Conservation (phyloP, 495 filamentous ascomycete genomes). For the Annulohypoxylon bovei region DNA sequence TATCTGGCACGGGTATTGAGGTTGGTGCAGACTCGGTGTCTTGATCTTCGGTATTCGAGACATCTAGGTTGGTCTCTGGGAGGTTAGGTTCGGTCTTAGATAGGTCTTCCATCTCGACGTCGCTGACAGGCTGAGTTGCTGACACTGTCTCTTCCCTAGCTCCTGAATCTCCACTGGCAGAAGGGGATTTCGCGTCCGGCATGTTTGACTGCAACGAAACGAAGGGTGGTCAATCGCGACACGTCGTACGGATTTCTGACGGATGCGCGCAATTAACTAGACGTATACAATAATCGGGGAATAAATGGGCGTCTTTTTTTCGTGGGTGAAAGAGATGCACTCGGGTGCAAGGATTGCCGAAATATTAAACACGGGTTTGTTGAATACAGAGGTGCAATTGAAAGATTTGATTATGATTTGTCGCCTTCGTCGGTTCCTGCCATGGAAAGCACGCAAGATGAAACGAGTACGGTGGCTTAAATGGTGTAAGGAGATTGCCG, state of each 20-base stretch:
- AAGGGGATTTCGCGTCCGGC: slow-evolving; percentile 39
- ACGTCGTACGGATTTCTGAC: slow-evolving; percentile 13
- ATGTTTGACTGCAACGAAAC: slow-evolving; percentile 35
- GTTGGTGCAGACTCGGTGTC: slow-evolving; percentile 25
- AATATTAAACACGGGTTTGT: slow-evolving; percentile 14
- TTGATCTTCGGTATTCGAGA: slow-evolving; percentile 26
- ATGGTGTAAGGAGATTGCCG: slow-evolving; percentile 7
- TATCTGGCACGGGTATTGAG: slow-evolving; percentile 41
- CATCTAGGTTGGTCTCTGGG: slow-evolving; percentile 28
- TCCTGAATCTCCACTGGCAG: slow-evolving; percentile 43
- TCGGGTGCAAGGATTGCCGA: slow-evolving; percentile 25
- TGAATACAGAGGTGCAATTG: slow-evolving; percentile 23
- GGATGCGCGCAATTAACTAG: slow-evolving; percentile 30
- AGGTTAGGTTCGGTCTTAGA: slow-evolving; percentile 35
- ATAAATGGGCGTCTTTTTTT: slow-evolving; percentile 37
- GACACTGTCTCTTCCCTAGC: slow-evolving; percentile 34
- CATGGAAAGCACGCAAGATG: slow-evolving; percentile 33
- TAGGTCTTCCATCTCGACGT: slow-evolving; percentile 48
- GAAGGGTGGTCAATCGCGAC: slow-evolving; percentile 24
- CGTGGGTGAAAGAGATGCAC: slow-evolving; percentile 17
- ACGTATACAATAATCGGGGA: slow-evolving; percentile 18
- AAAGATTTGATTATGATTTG: slow-evolving; percentile 34
- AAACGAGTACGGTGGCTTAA: slow-evolving; percentile 31
- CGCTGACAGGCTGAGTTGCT: slow-evolving; percentile 37
- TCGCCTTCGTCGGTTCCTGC: slow-evolving; percentile 24